Evolutionary conservation across 2,329 filamentous ascomycete species (phyloP).

Genomic region (Neoarthrinium moseri): DNA sequence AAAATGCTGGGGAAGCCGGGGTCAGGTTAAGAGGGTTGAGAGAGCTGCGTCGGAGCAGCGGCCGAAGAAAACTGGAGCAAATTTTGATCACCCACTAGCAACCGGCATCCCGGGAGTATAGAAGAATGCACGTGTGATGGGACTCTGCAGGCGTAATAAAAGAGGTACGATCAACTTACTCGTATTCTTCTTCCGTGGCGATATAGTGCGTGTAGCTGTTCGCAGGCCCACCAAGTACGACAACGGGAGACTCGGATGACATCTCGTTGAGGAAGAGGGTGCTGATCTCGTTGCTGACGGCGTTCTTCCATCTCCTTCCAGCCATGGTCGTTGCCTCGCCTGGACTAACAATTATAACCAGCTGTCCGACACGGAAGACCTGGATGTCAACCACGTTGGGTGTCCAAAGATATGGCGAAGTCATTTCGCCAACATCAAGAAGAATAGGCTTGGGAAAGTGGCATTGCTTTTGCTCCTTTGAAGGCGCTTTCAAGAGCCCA

Average conservation of each 20-base stretch:
- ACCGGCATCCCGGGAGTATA: no score
- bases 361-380: slow-evolving; percentile 76
- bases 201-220: slow-evolving; percentile 90
- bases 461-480: slow-evolving; percentile 68
- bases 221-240: slow-evolving; percentile 83
- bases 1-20: no score
- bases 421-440: slow-evolving; percentile 83
- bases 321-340: slow-evolving; percentile 93
- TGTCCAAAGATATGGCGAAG: slow-evolving; percentile 78
- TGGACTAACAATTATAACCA: slow-evolving; percentile 80
- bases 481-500: slow-evolving; percentile 68
- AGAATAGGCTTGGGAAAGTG: slow-evolving; percentile 83
- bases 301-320: slow-evolving; percentile 79
- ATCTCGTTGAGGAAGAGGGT: slow-evolving; percentile 43
- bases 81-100: no score
- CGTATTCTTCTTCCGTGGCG: slow-evolving; percentile 76
- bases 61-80: no score
- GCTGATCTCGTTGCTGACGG: slow-evolving; percentile 56
- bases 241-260: slow-evolving; percentile 51
- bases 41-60: no score
- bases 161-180: slow-evolving; percentile 29
- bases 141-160: not conserved
- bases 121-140: no score
- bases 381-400: slow-evolving; percentile 92
- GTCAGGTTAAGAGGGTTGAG: no score